Percentiles rank a stretch among this genome's conserved stretches.
These are phyloP conservation scores for Cadophora sp. DNA, from an alignment of 2,329 filamentous ascomycete genomes.

Conservation along the genomic window DNA sequence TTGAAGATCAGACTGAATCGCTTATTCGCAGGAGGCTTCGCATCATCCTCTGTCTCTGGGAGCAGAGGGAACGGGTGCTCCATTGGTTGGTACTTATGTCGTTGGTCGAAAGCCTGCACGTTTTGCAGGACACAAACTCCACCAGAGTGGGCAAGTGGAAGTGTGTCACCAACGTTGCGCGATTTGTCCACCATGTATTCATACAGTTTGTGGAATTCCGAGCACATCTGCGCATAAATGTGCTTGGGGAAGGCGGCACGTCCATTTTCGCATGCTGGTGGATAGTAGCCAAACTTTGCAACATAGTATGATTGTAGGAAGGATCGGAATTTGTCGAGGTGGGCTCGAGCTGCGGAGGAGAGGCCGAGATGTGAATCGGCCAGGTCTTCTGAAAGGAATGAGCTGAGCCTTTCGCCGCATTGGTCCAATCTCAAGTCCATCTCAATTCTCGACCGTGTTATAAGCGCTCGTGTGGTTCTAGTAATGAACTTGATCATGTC, in stretches of 20 bases:
- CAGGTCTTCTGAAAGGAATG: constrained; percentile 75
- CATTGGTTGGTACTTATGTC: constrained; percentile 65
- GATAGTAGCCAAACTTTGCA: constrained; percentile 73
- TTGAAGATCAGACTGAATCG: constrained; percentile 33
- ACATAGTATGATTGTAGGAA: constrained; percentile 73
- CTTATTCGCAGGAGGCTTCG: constrained; percentile 41
- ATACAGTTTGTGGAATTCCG: constrained; percentile 76
- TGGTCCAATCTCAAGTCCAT: constrained; percentile 68
- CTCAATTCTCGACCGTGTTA: constrained; percentile 66
- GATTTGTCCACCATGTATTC: constrained; percentile 71
- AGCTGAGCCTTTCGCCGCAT: constrained; percentile 64
- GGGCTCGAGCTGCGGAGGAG: constrained; percentile 62
- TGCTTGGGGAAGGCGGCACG: constrained; percentile 61
- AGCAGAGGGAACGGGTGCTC: constrained; percentile 71
- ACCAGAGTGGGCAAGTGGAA: constrained; percentile 62
- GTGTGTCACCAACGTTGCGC: constrained; percentile 53
- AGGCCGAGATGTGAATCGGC: constrained; percentile 71
- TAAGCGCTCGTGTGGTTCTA: constrained; percentile 65
- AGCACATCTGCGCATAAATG: constrained; percentile 65
- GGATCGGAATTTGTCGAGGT: constrained; percentile 75
- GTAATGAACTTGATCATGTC: constrained; percentile 52
- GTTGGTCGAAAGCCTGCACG: constrained; percentile 68
- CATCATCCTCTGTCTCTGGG: constrained; percentile 50
- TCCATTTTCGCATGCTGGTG: constrained; percentile 57
- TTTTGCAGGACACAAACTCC: constrained; percentile 75